phyloP scores from a whole-genome alignment of 345 rosid species.

The Kernera saxatilis region DNA sequence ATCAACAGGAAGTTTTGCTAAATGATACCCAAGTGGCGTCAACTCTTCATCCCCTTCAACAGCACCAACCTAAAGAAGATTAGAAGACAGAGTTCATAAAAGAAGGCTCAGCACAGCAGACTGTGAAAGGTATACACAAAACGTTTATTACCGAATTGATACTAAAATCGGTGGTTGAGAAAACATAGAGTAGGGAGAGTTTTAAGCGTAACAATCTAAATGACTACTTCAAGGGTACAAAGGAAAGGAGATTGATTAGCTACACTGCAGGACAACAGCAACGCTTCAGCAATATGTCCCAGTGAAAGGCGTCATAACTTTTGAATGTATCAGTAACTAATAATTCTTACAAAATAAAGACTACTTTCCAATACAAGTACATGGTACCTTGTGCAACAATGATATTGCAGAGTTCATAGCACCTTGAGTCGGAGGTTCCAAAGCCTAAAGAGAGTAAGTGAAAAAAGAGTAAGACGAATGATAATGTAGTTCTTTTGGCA shows the following conservation, averaged over 20 bases:
- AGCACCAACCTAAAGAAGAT: conserved; percentile 73
- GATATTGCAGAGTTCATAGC: conserved; percentile 75
- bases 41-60: conserved; percentile 81
- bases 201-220: neutral
- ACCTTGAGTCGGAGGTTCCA: conserved; percentile 85
- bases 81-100: conserved; percentile 9
- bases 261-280: neutral
- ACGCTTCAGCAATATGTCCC: neutral
- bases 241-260: neutral
- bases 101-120: neutral
- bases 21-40: conserved; percentile 91
- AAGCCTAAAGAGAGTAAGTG: conserved; percentile 49
- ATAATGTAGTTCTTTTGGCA: neutral
- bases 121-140: neutral
- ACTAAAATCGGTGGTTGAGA: neutral
- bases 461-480: conserved; percentile 8
- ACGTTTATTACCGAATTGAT: neutral
- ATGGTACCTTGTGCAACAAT: conserved; percentile 63
- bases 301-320: neutral
- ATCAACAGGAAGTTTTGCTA: conserved; percentile 91
- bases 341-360: neutral
- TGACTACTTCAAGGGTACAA: neutral
- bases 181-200: neutral
- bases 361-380: neutral
- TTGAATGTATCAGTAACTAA: neutral